These are phyloP conservation scores for Scheffersomyces spartinae DNA, from an alignment of 805 yeast species.

Conservation along the genomic window DNA sequence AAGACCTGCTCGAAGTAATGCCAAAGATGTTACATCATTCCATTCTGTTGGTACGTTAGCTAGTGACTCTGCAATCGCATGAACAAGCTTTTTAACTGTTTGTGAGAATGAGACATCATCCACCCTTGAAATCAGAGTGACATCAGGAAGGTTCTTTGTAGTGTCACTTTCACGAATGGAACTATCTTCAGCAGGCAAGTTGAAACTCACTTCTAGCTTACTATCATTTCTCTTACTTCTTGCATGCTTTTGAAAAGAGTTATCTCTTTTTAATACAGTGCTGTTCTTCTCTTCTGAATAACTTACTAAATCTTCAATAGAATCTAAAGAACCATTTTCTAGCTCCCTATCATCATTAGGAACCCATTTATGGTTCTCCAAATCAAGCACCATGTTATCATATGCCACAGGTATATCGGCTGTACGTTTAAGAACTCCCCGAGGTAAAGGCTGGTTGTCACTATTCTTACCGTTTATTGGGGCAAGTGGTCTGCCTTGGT, in stretches of 20 bases:
- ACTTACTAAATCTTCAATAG: constrained; percentile 24
- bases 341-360: constrained; percentile 9
- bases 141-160: constrained; percentile 7
- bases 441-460: no score
- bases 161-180: no score
- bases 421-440: no score
- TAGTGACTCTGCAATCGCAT: constrained; percentile 32
- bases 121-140: constrained; percentile 31
- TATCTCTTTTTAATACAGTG: no score
- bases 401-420: constrained; percentile 20
- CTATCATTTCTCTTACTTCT: no score
- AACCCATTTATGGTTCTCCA: constrained; percentile 19
- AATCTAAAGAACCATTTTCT: constrained; percentile 21
- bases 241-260: no score
- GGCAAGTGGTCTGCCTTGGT: no score
- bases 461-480: no score
- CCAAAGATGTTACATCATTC: constrained; percentile 28
- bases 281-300: constrained; percentile 6
- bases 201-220: constrained; percentile 31
- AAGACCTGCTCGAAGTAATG: constrained; percentile 20
- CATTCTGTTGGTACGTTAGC: constrained; percentile 33
- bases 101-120: constrained; percentile 38
- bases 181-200: no score
- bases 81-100: constrained; percentile 30
- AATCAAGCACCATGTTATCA: constrained; percentile 23